phyloP scores from a whole-genome alignment of 2,329 filamentous ascomycete species.

The Hypoxylon sp. region DNA sequence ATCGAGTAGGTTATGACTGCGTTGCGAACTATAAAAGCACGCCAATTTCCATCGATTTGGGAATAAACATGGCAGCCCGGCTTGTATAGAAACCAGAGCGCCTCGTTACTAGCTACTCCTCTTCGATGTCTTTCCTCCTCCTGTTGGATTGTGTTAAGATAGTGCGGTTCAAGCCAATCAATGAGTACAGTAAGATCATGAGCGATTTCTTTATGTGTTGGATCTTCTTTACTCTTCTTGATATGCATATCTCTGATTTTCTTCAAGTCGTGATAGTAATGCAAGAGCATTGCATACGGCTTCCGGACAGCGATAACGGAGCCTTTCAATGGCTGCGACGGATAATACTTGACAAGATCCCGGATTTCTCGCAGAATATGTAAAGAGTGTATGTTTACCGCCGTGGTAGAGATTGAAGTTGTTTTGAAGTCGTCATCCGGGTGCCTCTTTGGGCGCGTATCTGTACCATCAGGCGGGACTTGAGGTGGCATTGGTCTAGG shows the following conservation, averaged over 20 bases:
- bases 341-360: slow-evolving; percentile 8
- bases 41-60: neutral
- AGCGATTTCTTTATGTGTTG: neutral
- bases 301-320: neutral
- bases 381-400: neutral
- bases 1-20: too few relatives aligned
- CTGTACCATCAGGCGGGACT: too few relatives aligned
- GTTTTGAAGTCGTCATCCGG: slow-evolving; percentile 3
- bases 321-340: neutral
- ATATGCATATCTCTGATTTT: neutral
- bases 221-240: neutral
- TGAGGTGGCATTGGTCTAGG: too few relatives aligned
- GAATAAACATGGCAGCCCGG: neutral
- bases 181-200: slow-evolving; percentile 6
- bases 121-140: slow-evolving; percentile 3
- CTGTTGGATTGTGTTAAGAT: neutral
- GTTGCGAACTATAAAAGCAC: slow-evolving; percentile 1
- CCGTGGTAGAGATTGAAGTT: neutral
- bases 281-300: slow-evolving; percentile 7
- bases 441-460: neutral
- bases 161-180: neutral
- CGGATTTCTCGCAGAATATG: neutral
- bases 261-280: slow-evolving; percentile 11
- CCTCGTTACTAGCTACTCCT: neutral
- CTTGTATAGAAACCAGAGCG: slow-evolving; percentile 3